Evolutionary conservation across 2,329 filamentous ascomycete species (phyloP).

Genomic region (Pyricularia sp.): DNA sequence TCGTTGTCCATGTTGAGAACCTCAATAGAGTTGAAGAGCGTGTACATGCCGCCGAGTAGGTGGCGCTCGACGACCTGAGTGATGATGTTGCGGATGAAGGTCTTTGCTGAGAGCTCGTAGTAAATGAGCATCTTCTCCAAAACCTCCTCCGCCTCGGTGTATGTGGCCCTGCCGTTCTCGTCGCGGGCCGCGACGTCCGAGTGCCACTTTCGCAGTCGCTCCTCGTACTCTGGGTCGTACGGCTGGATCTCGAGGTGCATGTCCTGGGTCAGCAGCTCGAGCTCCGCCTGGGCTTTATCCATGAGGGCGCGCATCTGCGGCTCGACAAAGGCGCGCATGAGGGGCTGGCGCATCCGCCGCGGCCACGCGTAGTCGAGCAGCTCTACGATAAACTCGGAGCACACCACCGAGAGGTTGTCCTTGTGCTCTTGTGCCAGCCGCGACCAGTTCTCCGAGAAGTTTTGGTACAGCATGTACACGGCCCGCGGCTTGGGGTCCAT

Average conservation of each 20-base stretch:
- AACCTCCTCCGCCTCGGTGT: slow-evolving; percentile 38
- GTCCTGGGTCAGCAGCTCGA: slow-evolving; percentile 32
- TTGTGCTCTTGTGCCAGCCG: slow-evolving; percentile 39
- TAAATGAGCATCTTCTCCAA: slow-evolving; percentile 44
- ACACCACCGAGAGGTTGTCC: slow-evolving; percentile 39
- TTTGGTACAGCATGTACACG: slow-evolving; percentile 40
- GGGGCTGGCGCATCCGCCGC: slow-evolving; percentile 35
- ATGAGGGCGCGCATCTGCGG: slow-evolving; percentile 33
- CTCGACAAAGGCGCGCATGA: slow-evolving; percentile 35
- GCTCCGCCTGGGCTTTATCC: slow-evolving; percentile 32
- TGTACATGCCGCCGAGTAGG: slow-evolving; percentile 36
- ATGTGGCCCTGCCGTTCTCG: slow-evolving; percentile 25
- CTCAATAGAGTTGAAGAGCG: slow-evolving; percentile 38
- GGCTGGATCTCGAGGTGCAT: slow-evolving; percentile 40
- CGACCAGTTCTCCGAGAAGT: slow-evolving; percentile 39
- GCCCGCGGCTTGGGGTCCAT: slow-evolving; percentile 39
- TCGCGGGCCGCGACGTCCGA: slow-evolving; percentile 17
- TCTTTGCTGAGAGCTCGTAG: slow-evolving; percentile 38
- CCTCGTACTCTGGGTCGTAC: slow-evolving; percentile 40
- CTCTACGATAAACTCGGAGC: slow-evolving; percentile 38
- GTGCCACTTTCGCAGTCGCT: slow-evolving; percentile 34
- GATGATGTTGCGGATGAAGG: slow-evolving; percentile 38
- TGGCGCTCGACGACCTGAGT: slow-evolving; percentile 39
- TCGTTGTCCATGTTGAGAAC: slow-evolving; percentile 31
- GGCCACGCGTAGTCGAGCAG: slow-evolving; percentile 38